Percentiles rank a stretch among this genome's conserved stretches.
phyloP scores from a whole-genome alignment of 441 rosid species.

The Viola pubescens region DNA sequence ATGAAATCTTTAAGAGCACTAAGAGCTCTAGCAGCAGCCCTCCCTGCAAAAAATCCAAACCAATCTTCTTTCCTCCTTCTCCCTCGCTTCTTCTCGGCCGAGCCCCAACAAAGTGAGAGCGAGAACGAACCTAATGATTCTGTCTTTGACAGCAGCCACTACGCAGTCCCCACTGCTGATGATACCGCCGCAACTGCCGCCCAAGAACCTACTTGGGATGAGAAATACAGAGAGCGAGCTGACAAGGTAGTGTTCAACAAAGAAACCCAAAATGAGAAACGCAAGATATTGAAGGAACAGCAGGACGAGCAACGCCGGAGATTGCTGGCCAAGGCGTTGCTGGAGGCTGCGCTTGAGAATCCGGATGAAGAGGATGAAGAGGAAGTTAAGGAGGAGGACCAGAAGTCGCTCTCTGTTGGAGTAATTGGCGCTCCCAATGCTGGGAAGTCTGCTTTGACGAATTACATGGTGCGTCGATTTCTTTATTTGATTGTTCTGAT shows the following conservation, averaged over 20 bases:
- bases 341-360: conserved; percentile 60
- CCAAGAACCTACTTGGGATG: conserved; percentile 53
- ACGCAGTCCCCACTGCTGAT: conserved; percentile 19
- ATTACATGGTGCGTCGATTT: conserved; percentile 57
- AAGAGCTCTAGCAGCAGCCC: conserved; percentile 23
- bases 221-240: conserved; percentile 49
- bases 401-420: conserved; percentile 88
- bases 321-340: conserved; percentile 62
- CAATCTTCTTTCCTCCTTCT: conserved; percentile 16
- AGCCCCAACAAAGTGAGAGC: conserved; percentile 35
- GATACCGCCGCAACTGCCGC: conserved; percentile 3
- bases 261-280: conserved; percentile 30
- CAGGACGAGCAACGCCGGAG: conserved; percentile 33
- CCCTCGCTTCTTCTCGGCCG: conserved; percentile 49
- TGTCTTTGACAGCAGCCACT: conserved; percentile 59
- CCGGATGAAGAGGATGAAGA: conserved; percentile 60
- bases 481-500: neutral
- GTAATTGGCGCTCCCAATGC: conserved; percentile 95
- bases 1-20: conserved; percentile 51
- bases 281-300: conserved; percentile 28
- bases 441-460: conserved; percentile 81
- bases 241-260: conserved; percentile 41
- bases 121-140: conserved; percentile 37
- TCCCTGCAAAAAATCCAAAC: conserved; percentile 13
- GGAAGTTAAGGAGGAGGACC: conserved; percentile 81